These are phyloP conservation scores for Aegilops longissima DNA, from an alignment of 176 grass and related monocot species.

Conservation along the genomic window DNA sequence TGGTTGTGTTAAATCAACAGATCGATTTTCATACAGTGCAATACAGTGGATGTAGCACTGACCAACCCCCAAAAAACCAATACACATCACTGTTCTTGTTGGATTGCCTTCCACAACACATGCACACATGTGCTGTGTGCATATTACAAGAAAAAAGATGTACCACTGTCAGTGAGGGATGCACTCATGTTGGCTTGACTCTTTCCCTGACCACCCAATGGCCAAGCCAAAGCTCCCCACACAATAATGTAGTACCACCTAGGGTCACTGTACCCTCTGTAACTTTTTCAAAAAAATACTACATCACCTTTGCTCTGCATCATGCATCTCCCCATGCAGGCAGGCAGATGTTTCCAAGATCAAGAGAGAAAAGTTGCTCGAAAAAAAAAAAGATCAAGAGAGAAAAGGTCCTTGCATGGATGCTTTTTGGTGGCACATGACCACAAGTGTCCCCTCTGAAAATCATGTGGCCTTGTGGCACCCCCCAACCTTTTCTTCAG, in stretches of 20 bases:
- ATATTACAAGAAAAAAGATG: constrained; percentile 1
- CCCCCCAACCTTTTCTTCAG: constrained; percentile 20
- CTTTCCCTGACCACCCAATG: constrained; percentile 16
- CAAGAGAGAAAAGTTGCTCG: constrained; percentile 20
- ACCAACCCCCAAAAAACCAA: background rate
- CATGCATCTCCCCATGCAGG: constrained; percentile 16
- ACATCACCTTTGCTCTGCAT: background rate
- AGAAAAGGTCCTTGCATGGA: constrained; percentile 36
- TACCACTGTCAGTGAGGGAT: background rate
- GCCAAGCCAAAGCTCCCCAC: constrained; percentile 23
- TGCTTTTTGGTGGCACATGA: constrained; percentile 17
- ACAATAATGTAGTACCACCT: constrained; percentile 8
- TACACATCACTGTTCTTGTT: background rate
- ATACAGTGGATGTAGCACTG: background rate
- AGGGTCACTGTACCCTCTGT: constrained; percentile 2
- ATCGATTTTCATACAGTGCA: background rate
- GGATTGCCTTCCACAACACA: background rate
- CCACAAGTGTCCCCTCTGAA: constrained; percentile 43
- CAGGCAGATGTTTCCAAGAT: constrained; percentile 40
- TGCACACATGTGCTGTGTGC: constrained; percentile 18
- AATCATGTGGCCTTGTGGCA: constrained; percentile 28
- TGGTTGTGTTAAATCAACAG: background rate
- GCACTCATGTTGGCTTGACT: constrained; percentile 29
- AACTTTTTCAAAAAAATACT: background rate
- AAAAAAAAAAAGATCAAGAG: constrained; percentile 24